Evolutionary conservation across 495 filamentous ascomycete species (phyloP).

Genomic region (Massariosphaeria phaeospora): DNA sequence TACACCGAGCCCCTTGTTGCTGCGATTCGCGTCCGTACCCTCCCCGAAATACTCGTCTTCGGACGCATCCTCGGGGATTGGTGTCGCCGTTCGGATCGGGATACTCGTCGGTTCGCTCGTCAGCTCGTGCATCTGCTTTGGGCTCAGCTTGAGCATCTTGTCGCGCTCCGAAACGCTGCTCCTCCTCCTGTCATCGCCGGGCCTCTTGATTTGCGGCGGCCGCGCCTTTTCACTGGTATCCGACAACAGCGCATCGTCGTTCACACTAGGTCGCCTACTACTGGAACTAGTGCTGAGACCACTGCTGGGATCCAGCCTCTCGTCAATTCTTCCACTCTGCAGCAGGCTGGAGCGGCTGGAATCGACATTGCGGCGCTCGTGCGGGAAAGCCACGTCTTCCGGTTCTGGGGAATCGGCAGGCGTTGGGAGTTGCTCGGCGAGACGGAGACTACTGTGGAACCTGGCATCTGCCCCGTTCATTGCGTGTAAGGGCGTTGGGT

Average conservation of each 20-base stretch:
- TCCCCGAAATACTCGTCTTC: constrained; percentile 7
- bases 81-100: constrained; percentile 30
- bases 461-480: constrained; percentile 12
- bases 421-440: constrained; percentile 24
- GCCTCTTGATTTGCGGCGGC: constrained; percentile 19
- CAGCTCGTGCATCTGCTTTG: constrained; percentile 52
- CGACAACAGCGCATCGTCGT: constrained; percentile 22
- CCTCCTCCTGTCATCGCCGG: constrained; percentile 24
- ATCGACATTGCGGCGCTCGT: background rate
- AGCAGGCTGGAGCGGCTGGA: no score
- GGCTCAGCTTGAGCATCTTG: constrained; percentile 51
- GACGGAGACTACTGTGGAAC: background rate
- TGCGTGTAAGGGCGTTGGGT: background rate
- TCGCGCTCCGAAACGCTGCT: constrained; percentile 29
- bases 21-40: background rate
- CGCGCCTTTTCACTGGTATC: constrained; percentile 16
- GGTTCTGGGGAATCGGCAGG: constrained; percentile 17
- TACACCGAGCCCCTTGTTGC: background rate
- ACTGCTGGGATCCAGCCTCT: background rate
- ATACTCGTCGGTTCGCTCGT: constrained; percentile 50
- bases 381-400: constrained; percentile 7
- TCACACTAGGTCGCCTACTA: constrained; percentile 10
- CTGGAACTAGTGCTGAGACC: background rate
- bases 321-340: background rate
- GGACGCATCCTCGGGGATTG: constrained; percentile 20